Conservation (phyloP, 306 rosid species). For the Prunus persica region Prunus_persica_NCBIv2 NC_034015.1:13060001-13060500, state of each 20-base stretch:
- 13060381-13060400: constrained; percentile 34
- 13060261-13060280: constrained; percentile 50
- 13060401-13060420: constrained; percentile 39
- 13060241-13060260: constrained; percentile 11
- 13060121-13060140: constrained; percentile 55
- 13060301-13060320: constrained; percentile 51
- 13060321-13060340: constrained; percentile 28
- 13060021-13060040: constrained; percentile 1
- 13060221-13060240: not conserved
- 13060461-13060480: constrained; percentile 45
- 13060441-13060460: constrained; percentile 33
- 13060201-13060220: not conserved
- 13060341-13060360: constrained; percentile 36
- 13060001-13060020: not conserved
- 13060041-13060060: constrained; percentile 53
- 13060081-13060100: constrained; percentile 58
- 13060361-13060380: constrained; percentile 40
- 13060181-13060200: not conserved
- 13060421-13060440: constrained; percentile 43
- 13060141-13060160: constrained; percentile 28
- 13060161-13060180: constrained; percentile 20
- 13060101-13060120: constrained; percentile 56
- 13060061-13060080: constrained; percentile 48
- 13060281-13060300: constrained; percentile 48
- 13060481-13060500: constrained; percentile 40